Evolutionary conservation across 1,139 yeast species (phyloP).

Genomic region (Saccharomyces hybrid): DNA sequence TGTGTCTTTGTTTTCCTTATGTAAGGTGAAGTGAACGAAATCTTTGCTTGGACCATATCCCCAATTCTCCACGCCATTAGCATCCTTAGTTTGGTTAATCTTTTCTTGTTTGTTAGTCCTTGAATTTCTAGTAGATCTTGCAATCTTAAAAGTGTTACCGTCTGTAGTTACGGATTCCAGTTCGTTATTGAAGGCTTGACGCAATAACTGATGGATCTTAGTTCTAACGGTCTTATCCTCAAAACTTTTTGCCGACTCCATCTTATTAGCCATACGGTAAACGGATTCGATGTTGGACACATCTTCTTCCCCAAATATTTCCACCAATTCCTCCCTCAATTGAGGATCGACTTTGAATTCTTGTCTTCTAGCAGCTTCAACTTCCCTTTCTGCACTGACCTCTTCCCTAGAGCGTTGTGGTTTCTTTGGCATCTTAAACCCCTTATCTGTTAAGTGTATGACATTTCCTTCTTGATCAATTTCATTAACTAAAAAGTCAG

Average conservation of each 20-base stretch:
- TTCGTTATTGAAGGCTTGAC: constrained; percentile 65
- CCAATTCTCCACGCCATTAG: constrained; percentile 37
- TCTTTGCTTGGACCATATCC: constrained; percentile 63
- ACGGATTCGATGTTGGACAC: constrained; percentile 50
- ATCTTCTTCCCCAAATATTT: constrained; percentile 52
- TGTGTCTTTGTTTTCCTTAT: constrained; percentile 93
- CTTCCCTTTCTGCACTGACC: constrained; percentile 34
- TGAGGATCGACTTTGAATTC: constrained; percentile 42
- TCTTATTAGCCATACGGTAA: constrained; percentile 48
- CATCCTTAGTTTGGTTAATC: constrained; percentile 43
- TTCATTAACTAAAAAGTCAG: constrained; percentile 94
- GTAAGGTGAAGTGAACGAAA: constrained; percentile 69
- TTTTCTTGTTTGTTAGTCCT: constrained; percentile 34
- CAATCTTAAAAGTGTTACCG: constrained; percentile 55
- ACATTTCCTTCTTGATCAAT: constrained; percentile 62
- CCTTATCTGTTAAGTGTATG: constrained; percentile 67
- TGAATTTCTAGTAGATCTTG: constrained; percentile 39
- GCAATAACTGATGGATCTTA: constrained; percentile 62
- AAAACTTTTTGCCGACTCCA: constrained; percentile 52
- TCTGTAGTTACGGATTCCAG: constrained; percentile 74
- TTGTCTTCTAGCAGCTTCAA: constrained; percentile 36
- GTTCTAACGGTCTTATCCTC: constrained; percentile 68
- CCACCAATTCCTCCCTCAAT: constrained; percentile 41
- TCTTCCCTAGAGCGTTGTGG: constrained; percentile 42
- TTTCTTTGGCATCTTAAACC: constrained; percentile 46